phyloP scores from a whole-genome alignment of 1,284 basidiomycete genomes.

The Puccinia triticina region DNA sequence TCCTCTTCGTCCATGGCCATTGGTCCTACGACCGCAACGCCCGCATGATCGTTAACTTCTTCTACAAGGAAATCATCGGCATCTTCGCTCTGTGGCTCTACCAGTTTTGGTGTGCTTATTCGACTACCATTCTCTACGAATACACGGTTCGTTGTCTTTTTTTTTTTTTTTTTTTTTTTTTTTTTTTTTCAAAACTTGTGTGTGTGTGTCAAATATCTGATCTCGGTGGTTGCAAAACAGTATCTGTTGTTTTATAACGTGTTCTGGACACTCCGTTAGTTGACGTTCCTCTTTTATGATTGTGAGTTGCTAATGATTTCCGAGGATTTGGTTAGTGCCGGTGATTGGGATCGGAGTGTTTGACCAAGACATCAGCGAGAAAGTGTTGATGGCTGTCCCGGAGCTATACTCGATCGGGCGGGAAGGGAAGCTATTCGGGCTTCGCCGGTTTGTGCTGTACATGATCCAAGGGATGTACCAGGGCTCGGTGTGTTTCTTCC shows the following conservation, averaged over 20 bases:
- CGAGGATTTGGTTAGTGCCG: slow-evolving; percentile 62
- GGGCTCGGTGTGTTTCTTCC: slow-evolving; percentile 73
- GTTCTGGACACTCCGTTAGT: slow-evolving; percentile 82
- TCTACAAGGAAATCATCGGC: slow-evolving; percentile 98
- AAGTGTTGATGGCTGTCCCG: slow-evolving; percentile 87
- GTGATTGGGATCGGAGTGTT: slow-evolving; percentile 96
- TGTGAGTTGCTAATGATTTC: slow-evolving; percentile 84
- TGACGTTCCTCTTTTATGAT: not conserved
- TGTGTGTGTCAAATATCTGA: too few relatives aligned
- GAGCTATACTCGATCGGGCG: slow-evolving; percentile 85
- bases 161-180: not conserved
- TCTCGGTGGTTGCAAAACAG: slow-evolving; percentile 23
- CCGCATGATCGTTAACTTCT: slow-evolving; percentile 93
- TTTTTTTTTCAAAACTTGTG: too few relatives aligned
- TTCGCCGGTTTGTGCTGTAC: slow-evolving; percentile 75
- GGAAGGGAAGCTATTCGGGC: slow-evolving; percentile 80
- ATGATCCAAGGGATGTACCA: slow-evolving; percentile 88
- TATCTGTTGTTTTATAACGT: slow-evolving; percentile 98
- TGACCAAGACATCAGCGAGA: slow-evolving; percentile 75
- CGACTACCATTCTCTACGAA: slow-evolving; percentile 67
- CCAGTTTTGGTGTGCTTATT: slow-evolving; percentile 95
- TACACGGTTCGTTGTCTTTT: slow-evolving; percentile 40
- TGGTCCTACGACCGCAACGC: slow-evolving; percentile 97
- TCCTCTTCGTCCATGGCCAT: slow-evolving; percentile 93
- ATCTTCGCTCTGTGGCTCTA: slow-evolving; percentile 97